phyloP scores from a whole-genome alignment of 768 basidiomycete species.

The Tubosaeta brunneosetosa region DNA sequence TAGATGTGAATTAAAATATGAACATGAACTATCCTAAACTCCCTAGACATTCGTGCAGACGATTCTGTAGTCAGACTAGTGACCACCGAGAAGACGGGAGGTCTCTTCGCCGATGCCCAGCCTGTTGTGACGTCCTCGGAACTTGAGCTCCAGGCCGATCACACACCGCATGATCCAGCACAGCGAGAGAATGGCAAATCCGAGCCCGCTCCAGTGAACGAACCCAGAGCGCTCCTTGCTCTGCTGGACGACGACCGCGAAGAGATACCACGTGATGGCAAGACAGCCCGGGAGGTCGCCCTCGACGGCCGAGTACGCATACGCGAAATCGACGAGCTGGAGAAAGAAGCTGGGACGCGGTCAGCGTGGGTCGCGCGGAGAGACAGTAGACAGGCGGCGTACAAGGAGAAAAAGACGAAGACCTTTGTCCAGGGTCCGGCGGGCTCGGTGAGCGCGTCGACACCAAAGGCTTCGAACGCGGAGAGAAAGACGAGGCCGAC shows the following conservation, averaged over 20 bases:
- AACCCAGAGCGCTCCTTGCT: conserved; percentile 41
- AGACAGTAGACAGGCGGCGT: conserved; percentile 6
- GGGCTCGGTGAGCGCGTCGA: conserved; percentile 45
- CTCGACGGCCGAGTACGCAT: conserved; percentile 59
- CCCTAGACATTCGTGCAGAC: neutral
- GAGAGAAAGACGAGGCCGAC: conserved; percentile 50
- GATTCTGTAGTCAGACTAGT: neutral
- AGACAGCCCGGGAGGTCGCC: conserved; percentile 68
- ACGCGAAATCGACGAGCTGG: conserved; percentile 54
- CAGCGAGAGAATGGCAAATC: conserved; percentile 56
- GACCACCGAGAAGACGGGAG: conserved; percentile 30
- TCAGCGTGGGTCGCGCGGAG: neutral
- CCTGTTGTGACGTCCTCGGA: conserved; percentile 30
- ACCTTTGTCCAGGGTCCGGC: conserved; percentile 59
- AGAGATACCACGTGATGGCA: conserved; percentile 62
- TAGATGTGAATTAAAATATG: conserved; percentile 3
- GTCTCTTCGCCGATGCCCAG: conserved; percentile 31
- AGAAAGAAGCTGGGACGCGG: conserved; percentile 42
- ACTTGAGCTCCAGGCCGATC: conserved; percentile 35
- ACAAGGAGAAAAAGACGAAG: conserved; percentile 58
- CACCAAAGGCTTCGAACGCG: conserved; percentile 59
- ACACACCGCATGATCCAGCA: conserved; percentile 59
- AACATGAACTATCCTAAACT: conserved; percentile 7
- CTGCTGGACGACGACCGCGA: conserved; percentile 58
- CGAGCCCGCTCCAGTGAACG: conserved; percentile 65